A percentile compares a stretch with the other conserved stretches of the same genome.
phyloP scores from a whole-genome alignment of 805 yeast genomes.

The Trichomonascus vanleenenianus region DNA sequence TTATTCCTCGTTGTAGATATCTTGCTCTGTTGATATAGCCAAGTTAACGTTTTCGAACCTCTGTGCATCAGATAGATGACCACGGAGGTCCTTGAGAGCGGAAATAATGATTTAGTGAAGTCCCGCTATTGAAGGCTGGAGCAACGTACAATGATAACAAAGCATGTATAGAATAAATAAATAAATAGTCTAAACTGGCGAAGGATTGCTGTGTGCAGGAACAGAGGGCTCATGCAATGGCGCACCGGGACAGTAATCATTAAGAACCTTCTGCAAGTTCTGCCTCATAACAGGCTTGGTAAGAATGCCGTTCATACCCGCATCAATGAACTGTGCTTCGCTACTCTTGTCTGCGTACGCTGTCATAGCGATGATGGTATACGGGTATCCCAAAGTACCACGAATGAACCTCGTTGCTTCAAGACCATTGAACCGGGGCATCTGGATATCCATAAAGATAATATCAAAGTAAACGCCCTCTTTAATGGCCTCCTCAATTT shows the following conservation, averaged over 20 bases:
- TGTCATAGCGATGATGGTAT: constrained; percentile 88
- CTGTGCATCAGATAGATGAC: no score
- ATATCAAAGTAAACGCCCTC: constrained; percentile 43
- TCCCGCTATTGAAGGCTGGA: neutral
- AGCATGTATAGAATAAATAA: neutral
- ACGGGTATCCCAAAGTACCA: constrained; percentile 45
- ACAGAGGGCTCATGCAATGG: neutral
- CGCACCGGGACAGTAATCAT: constrained; percentile 5
- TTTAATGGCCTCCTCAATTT: constrained; percentile 41
- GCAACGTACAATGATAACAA: neutral
- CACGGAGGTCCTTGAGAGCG: no score
- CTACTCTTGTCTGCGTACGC: constrained; percentile 94
- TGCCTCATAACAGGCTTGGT: constrained; percentile 80
- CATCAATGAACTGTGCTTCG: constrained; percentile 62
- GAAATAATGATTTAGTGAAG: no score
- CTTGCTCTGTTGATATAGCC: no score
- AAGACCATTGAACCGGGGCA: constrained; percentile 91
- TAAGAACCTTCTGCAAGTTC: constrained; percentile 51
- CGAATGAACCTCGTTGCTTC: constrained; percentile 73
- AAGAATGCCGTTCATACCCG: constrained; percentile 91
- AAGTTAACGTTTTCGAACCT: no score
- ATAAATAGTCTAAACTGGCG: neutral
- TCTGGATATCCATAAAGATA: constrained; percentile 94
- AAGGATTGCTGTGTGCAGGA: neutral
- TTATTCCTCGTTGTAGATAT: no score